A percentile compares a stretch with the other conserved stretches of the same genome.
These are phyloP conservation scores for Podospora anserina DNA, from an alignment of 495 filamentous ascomycete genomes.

Conservation along the genomic window DNA sequence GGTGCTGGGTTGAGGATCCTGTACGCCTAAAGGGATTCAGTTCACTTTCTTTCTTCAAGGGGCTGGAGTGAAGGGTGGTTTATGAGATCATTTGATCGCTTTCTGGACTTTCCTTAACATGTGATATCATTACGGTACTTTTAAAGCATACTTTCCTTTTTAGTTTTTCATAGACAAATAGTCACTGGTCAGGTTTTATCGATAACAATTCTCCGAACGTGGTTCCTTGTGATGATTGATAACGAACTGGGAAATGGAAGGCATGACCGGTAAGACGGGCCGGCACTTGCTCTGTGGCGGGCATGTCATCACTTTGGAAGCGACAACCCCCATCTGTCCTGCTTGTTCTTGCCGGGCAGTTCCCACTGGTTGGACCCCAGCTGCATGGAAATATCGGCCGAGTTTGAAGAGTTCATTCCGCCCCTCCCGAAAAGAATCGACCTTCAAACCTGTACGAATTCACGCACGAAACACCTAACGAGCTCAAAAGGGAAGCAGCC, in stretches of 20 bases:
- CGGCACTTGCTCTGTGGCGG: background rate
- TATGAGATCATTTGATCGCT: background rate
- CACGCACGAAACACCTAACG: background rate
- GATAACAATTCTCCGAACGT: background rate
- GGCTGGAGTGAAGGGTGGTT: background rate
- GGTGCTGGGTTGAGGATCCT: slow-evolving; percentile 17
- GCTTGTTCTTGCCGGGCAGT: background rate
- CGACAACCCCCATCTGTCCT: background rate
- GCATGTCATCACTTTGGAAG: background rate
- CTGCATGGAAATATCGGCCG: too few relatives aligned
- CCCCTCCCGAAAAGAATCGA: too few relatives aligned
- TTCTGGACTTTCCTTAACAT: background rate
- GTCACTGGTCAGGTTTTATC: background rate
- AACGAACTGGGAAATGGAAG: background rate
- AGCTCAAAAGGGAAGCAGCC: background rate
- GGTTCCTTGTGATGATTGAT: background rate
- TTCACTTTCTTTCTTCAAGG: too few relatives aligned
- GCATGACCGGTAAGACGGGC: background rate
- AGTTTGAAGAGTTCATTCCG: too few relatives aligned
- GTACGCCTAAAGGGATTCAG: slow-evolving; percentile 6
- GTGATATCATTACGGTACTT: background rate
- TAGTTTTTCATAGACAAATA: background rate
- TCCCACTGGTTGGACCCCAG: too few relatives aligned
- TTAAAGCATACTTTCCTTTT: background rate
- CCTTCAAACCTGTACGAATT: background rate